phyloP scores from a whole-genome alignment of 768 basidiomycete species.

The Lentinus tigrinus region DNA sequence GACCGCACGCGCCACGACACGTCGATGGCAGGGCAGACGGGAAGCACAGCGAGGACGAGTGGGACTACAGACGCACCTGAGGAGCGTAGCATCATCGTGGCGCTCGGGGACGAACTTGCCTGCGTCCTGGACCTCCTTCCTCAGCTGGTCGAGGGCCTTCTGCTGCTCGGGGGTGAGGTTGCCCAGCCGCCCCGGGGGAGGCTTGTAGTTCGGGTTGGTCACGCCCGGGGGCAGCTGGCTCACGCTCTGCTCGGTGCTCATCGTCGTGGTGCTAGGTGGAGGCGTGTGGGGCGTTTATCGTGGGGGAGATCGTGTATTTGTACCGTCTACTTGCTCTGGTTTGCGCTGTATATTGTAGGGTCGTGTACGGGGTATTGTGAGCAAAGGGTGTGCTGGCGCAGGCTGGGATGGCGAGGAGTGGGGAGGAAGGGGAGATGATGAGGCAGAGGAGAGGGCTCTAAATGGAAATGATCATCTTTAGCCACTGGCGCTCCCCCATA shows the following conservation, averaged over 20 bases:
- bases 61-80: slow-evolving; percentile 67
- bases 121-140: slow-evolving; percentile 59
- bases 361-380: not conserved
- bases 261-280: not conserved
- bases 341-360: not conserved
- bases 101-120: slow-evolving; percentile 59
- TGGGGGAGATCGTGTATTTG: not conserved
- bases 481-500: not conserved
- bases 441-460: slow-evolving; percentile 5
- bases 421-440: not conserved
- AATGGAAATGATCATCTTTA: slow-evolving; percentile 10
- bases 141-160: slow-evolving; percentile 67
- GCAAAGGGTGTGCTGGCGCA: not conserved
- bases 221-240: slow-evolving; percentile 57
- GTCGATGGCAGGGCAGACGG: not conserved
- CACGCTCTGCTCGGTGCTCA: slow-evolving; percentile 41
- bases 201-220: slow-evolving; percentile 64
- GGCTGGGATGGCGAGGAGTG: not conserved
- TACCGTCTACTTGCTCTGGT: not conserved
- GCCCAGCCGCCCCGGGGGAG: slow-evolving; percentile 73
- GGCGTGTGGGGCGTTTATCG: not conserved
- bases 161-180: slow-evolving; percentile 67
- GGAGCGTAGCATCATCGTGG: slow-evolving; percentile 69
- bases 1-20: not conserved
- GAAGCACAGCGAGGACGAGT: not conserved